Evolutionary conservation across 352 stramenopile genomes (phyloP).

Genomic region (Pythium aristosporum): DNA sequence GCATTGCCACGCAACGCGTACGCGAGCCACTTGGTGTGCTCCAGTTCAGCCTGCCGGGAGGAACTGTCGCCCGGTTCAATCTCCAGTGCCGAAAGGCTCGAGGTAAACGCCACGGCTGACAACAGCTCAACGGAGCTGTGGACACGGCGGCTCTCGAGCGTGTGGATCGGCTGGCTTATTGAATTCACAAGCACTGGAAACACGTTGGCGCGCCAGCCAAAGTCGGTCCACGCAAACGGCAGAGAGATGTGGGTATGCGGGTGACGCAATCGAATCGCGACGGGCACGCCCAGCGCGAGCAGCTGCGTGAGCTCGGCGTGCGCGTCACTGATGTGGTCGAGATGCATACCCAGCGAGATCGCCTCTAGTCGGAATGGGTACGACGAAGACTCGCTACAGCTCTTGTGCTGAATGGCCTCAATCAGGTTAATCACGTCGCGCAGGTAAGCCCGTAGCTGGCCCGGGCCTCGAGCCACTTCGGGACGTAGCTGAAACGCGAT

Average conservation of each 20-base stretch:
- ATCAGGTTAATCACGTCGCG: slow-evolving; percentile 6
- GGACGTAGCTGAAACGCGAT: slow-evolving; percentile 1
- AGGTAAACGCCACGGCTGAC: slow-evolving; percentile 8
- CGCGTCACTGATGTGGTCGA: slow-evolving; percentile 8
- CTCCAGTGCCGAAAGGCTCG: background rate
- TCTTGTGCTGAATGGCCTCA: background rate
- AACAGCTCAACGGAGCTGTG: slow-evolving; percentile 10
- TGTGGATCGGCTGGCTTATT: background rate
- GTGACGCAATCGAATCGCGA: slow-evolving; percentile 7
- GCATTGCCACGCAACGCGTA: slow-evolving; percentile 1
- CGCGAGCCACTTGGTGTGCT: slow-evolving; percentile 10
- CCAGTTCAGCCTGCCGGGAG: background rate
- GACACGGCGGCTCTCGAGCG: slow-evolving; percentile 1
- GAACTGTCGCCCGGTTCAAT: slow-evolving; percentile 9
- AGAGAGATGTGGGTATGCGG: slow-evolving; percentile 12
- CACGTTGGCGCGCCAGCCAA: slow-evolving; percentile 9
- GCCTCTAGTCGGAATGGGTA: slow-evolving; percentile 7
- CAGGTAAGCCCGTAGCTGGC: background rate
- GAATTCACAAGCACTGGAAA: slow-evolving; percentile 5
- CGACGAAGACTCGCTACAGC: background rate
- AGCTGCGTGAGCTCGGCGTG: slow-evolving; percentile 1
- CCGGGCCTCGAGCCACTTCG: background rate
- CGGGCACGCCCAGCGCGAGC: background rate
- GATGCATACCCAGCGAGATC: slow-evolving; percentile 1
- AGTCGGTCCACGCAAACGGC: slow-evolving; percentile 17